These are phyloP conservation scores for Phytophthora sp. DNA, from an alignment of 352 stramenopile species.

Conservation along the genomic window DNA sequence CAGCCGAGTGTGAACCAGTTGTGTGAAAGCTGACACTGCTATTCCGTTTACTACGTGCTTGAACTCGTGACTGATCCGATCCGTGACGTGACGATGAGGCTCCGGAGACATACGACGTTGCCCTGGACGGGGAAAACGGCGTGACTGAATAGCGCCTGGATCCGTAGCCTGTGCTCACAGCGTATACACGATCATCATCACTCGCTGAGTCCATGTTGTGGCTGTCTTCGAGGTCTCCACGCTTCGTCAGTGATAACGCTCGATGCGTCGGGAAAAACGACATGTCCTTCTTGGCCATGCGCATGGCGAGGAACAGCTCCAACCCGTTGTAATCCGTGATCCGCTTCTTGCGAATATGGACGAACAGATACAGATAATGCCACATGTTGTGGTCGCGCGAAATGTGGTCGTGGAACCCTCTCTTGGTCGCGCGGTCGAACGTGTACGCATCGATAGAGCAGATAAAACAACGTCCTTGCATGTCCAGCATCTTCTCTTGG, in stretches of 20 bases:
- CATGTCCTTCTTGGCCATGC: conserved; percentile 78
- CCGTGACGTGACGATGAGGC: conserved; percentile 8
- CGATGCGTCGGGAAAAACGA: conserved; percentile 79
- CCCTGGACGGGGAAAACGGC: conserved; percentile 23
- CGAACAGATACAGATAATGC: conserved; percentile 83
- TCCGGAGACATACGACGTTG: conserved; percentile 20
- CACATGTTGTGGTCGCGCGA: conserved; percentile 84
- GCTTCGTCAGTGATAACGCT: conserved; percentile 56
- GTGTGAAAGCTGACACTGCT: conserved; percentile 12
- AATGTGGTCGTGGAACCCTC: conserved; percentile 78
- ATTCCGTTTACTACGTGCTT: conserved; percentile 15
- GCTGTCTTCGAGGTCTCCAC: conserved; percentile 20
- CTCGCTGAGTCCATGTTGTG: conserved; percentile 3
- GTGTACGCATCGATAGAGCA: conserved; percentile 84
- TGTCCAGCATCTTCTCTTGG: conserved; percentile 70
- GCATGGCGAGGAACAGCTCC: conserved; percentile 81
- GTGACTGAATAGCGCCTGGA: conserved; percentile 12
- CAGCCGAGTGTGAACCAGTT: conserved; percentile 1
- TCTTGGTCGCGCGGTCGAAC: conserved; percentile 70
- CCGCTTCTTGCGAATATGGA: conserved; percentile 79
- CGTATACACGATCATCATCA: conserved; percentile 30
- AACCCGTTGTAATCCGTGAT: conserved; percentile 83
- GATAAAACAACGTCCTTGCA: conserved; percentile 79
- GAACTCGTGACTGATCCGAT: conserved; percentile 22
- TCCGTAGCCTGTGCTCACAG: conserved; percentile 15